Base-by-base conservation (phyloP, 73 alveolate species). In the Blepharisma japonicum region DNA sequence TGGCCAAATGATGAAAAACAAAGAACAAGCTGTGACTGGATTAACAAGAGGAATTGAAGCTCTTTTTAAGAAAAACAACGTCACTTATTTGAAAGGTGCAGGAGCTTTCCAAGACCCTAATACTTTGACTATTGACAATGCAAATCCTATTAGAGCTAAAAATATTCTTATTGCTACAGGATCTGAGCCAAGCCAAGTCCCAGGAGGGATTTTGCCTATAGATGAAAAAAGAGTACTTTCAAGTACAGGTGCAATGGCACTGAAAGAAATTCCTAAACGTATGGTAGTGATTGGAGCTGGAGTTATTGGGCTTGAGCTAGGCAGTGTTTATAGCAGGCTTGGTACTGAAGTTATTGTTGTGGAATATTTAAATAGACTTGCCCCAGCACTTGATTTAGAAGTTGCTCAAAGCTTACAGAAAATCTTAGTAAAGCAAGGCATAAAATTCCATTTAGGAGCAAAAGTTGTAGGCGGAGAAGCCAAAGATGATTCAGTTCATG, bases 241-340 rank as follows among this genome's bases (percentile, higher is more conserved):
- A 67, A 81, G 90, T 55, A 92, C 98, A 55, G 98, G 98, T 11
- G 98, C 96, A 3, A 82, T 92, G 67, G 84, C 84, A 6, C 83
- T 92, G 74, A 71, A 71, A 23, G 76, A 89, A 78, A 92, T 95
- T 68, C 99, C 98, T 25, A 93, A 93, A 90, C 91, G 89, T 72
- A 55, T 95, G 77, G 85, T 91, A 27, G 97, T 95, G 18, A 91
- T 95, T 66, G 99, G 99, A 61, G 98, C 97, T 45, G 99, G 99
- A 45, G 98, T 95, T 21, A 93, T 95, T 66, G 99, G 99, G 8
- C 93, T 95, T 27, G 99, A 95, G 77, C 79, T 95, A 84, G 98
- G 98, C 39, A 82, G 95, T 27, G 98, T 95, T 50, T 95, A 93
- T 84, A 71, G 81, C 61, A 93, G 99, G 85, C 83, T 95, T 45